Percentiles rank a stretch among this genome's conserved stretches.
Conservation (phyloP, 139 green algal species). For the Mesotaenium endlicherianum region DNA sequence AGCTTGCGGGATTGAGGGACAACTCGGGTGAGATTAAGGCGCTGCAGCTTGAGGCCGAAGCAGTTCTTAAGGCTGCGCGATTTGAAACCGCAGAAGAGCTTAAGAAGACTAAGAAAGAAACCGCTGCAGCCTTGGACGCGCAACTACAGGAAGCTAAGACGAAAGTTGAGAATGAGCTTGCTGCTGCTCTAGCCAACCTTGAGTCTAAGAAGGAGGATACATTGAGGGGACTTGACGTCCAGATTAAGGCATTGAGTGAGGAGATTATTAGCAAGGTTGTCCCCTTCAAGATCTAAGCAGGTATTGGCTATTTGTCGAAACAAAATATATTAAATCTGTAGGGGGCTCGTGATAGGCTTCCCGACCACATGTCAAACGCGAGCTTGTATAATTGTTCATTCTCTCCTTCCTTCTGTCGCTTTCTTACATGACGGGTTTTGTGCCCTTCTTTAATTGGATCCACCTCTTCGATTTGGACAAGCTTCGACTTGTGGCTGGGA, state of each 20-base stretch:
- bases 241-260: constrained; percentile 46
- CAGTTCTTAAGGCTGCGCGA: constrained; percentile 51
- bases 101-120: constrained; percentile 49
- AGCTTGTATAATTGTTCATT: too few species aligned
- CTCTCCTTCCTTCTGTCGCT: too few species aligned
- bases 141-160: constrained; percentile 42
- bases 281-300: constrained; percentile 44
- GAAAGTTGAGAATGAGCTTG: constrained; percentile 56
- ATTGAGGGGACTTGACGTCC: constrained; percentile 39
- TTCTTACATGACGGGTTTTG: too few species aligned
- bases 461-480: too few species aligned
- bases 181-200: constrained; percentile 37
- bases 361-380: too few species aligned
- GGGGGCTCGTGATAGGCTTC: too few species aligned
- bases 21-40: constrained; percentile 57
- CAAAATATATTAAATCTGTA: too few species aligned
- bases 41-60: constrained; percentile 54
- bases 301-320: too few species aligned
- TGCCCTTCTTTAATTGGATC: too few species aligned
- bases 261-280: constrained; percentile 58
- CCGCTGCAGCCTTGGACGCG: constrained; percentile 34
- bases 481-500: too few species aligned
- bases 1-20: constrained; percentile 55
- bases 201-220: constrained; percentile 53
- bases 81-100: constrained; percentile 30